These are phyloP conservation scores for Gossypium davidsonii DNA, from an alignment of 441 rosid species.

Conservation along the genomic window DNA sequence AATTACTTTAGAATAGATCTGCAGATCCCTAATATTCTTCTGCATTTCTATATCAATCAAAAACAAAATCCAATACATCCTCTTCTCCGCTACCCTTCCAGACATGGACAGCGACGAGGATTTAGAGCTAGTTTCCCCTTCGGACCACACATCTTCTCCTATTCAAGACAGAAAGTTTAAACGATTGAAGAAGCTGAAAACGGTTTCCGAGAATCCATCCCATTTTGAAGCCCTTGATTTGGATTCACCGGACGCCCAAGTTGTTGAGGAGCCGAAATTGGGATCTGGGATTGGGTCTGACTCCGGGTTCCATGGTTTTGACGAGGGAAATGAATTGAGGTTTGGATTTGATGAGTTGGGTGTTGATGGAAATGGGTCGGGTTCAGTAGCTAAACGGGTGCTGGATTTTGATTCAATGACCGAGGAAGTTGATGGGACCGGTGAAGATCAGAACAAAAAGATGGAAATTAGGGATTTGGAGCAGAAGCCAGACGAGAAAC, in stretches of 20 bases:
- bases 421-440: slow-evolving; percentile 28
- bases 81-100: neutral
- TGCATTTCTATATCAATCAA: neutral
- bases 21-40: neutral
- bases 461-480: slow-evolving; percentile 18
- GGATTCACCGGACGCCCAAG: slow-evolving; percentile 9
- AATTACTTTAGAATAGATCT: neutral
- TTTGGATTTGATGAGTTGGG: slow-evolving; percentile 26
- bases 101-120: slow-evolving; percentile 51
- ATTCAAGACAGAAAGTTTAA: slow-evolving; percentile 46
- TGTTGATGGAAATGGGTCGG: slow-evolving; percentile 20
- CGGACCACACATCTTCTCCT: slow-evolving; percentile 35
- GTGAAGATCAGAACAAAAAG: slow-evolving; percentile 3
- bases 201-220: slow-evolving; percentile 17
- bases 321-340: slow-evolving; percentile 26
- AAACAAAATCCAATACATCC: neutral
- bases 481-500: slow-evolving; percentile 16
- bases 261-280: slow-evolving; percentile 14
- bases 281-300: slow-evolving; percentile 18
- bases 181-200: slow-evolving; percentile 52
- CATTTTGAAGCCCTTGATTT: slow-evolving; percentile 17
- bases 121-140: slow-evolving; percentile 37
- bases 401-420: slow-evolving; percentile 37
- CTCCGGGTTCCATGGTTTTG: slow-evolving; percentile 22
- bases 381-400: slow-evolving; percentile 38